Percentiles rank a stretch among this genome's conserved stretches.
These are phyloP conservation scores for Lichina pygmaea DNA, from an alignment of 495 filamentous ascomycete genomes.

Conservation along the genomic window DNA sequence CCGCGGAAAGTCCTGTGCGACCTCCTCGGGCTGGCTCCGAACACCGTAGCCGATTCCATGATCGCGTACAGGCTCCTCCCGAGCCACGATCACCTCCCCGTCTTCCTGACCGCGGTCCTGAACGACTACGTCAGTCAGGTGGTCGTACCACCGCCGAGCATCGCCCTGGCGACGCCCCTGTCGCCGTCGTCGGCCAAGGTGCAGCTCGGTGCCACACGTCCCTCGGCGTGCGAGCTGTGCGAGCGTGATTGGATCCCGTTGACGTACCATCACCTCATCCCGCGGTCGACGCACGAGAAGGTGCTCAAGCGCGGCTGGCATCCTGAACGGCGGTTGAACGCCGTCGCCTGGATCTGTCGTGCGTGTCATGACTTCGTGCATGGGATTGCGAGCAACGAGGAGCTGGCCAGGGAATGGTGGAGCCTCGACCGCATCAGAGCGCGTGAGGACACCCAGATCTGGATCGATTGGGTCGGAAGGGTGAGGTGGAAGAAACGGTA, in stretches of 20 bases:
- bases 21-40: conserved; percentile 19
- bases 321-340: conserved; percentile 42
- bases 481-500: conserved; percentile 18
- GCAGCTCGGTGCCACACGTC: conserved; percentile 6
- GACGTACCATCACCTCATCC: conserved; percentile 70
- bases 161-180: conserved; percentile 20
- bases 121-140: conserved; percentile 26
- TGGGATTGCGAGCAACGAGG: conserved; percentile 48
- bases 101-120: conserved; percentile 34
- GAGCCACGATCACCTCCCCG: conserved; percentile 14
- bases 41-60: conserved; percentile 29
- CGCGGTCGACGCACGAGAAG: conserved; percentile 48
- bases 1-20: neutral
- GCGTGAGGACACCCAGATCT: conserved; percentile 45
- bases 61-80: conserved; percentile 30
- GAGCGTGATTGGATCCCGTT: conserved; percentile 50
- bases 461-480: conserved; percentile 25
- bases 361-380: conserved; percentile 78
- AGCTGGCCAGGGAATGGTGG: conserved; percentile 45
- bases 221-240: conserved; percentile 51
- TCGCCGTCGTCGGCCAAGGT: conserved; percentile 30
- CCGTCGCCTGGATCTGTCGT: conserved; percentile 70
- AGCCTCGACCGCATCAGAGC: conserved; percentile 40
- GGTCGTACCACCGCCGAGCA: no score
- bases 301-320: conserved; percentile 62